Evolutionary conservation across 768 basidiomycete species (phyloP).

Genomic region (Phaffia tasmanica): DNA sequence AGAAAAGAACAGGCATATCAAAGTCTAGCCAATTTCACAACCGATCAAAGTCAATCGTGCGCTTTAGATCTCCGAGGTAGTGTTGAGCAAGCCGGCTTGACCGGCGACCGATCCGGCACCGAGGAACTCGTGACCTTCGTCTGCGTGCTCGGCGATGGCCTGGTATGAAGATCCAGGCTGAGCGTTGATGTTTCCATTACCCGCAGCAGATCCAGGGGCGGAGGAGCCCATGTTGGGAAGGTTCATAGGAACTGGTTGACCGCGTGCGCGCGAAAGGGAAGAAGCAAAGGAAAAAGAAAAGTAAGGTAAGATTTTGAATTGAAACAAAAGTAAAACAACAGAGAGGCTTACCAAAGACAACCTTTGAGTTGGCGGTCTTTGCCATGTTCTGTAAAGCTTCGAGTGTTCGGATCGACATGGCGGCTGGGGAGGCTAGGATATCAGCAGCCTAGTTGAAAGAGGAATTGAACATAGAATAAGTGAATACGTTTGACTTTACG

Average conservation of each 20-base stretch:
- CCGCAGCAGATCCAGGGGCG: background rate
- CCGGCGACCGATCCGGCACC: conserved; percentile 34
- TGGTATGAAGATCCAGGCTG: conserved; percentile 33
- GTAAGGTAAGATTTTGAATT: background rate
- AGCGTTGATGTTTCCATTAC: background rate
- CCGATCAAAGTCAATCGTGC: too few relatives aligned
- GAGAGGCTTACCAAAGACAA: conserved; percentile 75
- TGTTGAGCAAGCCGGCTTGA: too few relatives aligned
- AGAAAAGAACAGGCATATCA: too few relatives aligned
- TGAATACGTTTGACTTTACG: background rate
- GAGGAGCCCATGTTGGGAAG: conserved; percentile 9
- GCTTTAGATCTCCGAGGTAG: too few relatives aligned
- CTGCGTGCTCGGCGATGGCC: conserved; percentile 48
- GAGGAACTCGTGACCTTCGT: conserved; percentile 49
- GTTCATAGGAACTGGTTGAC: background rate
- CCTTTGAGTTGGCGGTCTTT: conserved; percentile 73
- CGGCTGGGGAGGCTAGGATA: conserved; percentile 84
- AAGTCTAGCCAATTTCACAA: too few relatives aligned
- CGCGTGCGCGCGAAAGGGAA: background rate
- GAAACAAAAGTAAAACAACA: background rate
- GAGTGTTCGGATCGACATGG: conserved; percentile 95
- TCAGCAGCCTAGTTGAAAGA: conserved; percentile 53
- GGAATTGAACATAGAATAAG: background rate
- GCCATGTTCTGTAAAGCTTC: conserved; percentile 96
- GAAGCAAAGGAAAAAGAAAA: background rate